A percentile compares a stretch with the other conserved stretches of the same genome.
phyloP scores from a whole-genome alignment of 2,329 filamentous ascomycete genomes.

The Fusarium austroafricanum region DNA sequence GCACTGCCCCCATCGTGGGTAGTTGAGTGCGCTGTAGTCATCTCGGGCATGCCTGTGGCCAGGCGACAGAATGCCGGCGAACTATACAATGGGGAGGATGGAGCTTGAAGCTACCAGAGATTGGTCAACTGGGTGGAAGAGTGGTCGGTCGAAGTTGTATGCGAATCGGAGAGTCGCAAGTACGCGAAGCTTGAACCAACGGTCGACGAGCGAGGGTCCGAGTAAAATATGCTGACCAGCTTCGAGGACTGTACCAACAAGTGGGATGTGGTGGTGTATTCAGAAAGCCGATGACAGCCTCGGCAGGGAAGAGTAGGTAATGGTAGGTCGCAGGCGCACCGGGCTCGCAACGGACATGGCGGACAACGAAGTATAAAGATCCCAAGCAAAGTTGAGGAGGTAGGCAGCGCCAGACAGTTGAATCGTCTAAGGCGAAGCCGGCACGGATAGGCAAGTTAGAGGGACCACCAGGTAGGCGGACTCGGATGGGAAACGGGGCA shows the following conservation, averaged over 20 bases:
- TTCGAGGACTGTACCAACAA: slow-evolving; percentile 15
- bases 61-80: slow-evolving; percentile 9
- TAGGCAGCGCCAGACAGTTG: slow-evolving; percentile 24
- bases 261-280: slow-evolving; percentile 30
- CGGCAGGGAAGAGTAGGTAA: slow-evolving; percentile 36
- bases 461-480: slow-evolving; percentile 32
- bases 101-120: slow-evolving; percentile 8
- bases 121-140: slow-evolving; percentile 1
- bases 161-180: slow-evolving; percentile 11
- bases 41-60: slow-evolving; percentile 24
- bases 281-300: slow-evolving; percentile 39
- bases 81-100: slow-evolving; percentile 7
- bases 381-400: slow-evolving; percentile 17
- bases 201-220: slow-evolving; percentile 19
- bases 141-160: slow-evolving; percentile 14
- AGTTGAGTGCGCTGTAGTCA: slow-evolving; percentile 43
- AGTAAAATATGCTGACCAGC: slow-evolving; percentile 16
- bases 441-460: slow-evolving; percentile 29
- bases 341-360: slow-evolving; percentile 45
- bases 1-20: slow-evolving; percentile 40
- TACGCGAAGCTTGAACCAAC: slow-evolving; percentile 12
- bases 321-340: slow-evolving; percentile 43
- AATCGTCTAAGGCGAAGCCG: slow-evolving; percentile 34
- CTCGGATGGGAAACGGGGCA: slow-evolving; percentile 39
- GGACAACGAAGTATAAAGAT: slow-evolving; percentile 25